phyloP scores from a whole-genome alignment of 345 rosid species.

The Eucalyptus regnans region DNA sequence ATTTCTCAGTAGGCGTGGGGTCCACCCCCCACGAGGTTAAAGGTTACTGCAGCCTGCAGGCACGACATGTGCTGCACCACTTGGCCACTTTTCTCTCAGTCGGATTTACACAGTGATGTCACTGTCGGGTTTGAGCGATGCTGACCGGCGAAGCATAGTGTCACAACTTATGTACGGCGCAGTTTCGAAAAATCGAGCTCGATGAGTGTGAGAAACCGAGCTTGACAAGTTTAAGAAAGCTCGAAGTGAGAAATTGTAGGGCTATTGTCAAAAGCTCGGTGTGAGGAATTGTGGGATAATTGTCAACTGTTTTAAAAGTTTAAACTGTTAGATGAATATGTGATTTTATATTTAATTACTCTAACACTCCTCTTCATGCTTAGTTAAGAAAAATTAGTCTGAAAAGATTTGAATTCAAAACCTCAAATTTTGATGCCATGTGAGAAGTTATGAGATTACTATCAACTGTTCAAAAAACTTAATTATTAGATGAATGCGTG shows the following conservation, averaged over 20 bases:
- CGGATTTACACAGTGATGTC: too few relatives aligned
- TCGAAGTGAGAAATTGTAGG: too few relatives aligned
- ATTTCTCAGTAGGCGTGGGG: neutral
- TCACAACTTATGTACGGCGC: too few relatives aligned
- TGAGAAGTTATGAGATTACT: accelerated
- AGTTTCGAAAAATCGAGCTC: accelerated
- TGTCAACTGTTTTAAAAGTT: accelerated
- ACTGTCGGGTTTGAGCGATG: neutral
- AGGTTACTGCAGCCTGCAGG: neutral
- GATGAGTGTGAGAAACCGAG: too few relatives aligned
- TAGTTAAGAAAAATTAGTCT: accelerated
- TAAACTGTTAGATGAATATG: accelerated
- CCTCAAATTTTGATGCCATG: accelerated
- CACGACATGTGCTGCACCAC: neutral
- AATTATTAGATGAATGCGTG: accelerated
- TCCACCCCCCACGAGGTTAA: neutral
- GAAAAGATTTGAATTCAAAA: accelerated
- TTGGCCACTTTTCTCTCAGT: neutral
- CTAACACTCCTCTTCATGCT: accelerated
- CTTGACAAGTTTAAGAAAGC: too few relatives aligned
- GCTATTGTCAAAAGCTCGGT: accelerated
- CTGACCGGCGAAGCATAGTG: neutral
- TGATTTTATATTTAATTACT: too few relatives aligned
- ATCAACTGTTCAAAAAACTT: accelerated
- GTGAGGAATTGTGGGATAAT: accelerated